A percentile compares a stretch with the other conserved stretches of the same genome.
phyloP scores from a whole-genome alignment of 805 yeast genomes.

The Cyberlindnera mrakii region DNA sequence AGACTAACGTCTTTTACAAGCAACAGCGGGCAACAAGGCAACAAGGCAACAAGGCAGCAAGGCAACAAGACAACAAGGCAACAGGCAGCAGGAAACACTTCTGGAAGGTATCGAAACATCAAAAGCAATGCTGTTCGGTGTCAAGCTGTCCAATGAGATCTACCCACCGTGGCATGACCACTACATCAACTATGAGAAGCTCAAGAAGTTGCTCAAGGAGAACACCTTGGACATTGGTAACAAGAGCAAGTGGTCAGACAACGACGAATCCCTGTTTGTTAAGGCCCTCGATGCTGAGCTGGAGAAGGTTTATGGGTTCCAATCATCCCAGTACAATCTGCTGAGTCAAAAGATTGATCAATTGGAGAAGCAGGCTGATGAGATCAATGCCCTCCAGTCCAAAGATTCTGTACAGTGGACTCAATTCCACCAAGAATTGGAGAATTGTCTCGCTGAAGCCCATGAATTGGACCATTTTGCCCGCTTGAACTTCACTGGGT shows the following conservation, averaged over 20 bases:
- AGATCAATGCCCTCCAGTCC: slow-evolving; percentile 22
- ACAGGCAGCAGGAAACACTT: too few relatives aligned
- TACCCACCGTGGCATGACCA: slow-evolving; percentile 84
- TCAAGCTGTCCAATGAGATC: slow-evolving; percentile 70
- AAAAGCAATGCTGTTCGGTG: slow-evolving; percentile 78
- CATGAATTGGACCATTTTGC: slow-evolving; percentile 87
- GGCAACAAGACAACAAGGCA: too few relatives aligned
- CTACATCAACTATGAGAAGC: slow-evolving; percentile 58
- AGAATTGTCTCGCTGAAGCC: slow-evolving; percentile 65
- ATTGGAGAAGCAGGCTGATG: slow-evolving; percentile 56
- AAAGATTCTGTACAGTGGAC: slow-evolving; percentile 47
- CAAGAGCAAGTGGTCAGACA: slow-evolving; percentile 53
- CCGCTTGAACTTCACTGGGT: slow-evolving; percentile 90
- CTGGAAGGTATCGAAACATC: too few relatives aligned
- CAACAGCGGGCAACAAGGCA: too few relatives aligned
- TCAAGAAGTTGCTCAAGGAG: slow-evolving; percentile 67
- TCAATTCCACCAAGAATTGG: slow-evolving; percentile 61
- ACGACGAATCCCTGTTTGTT: slow-evolving; percentile 68
- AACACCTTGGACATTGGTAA: slow-evolving; percentile 37
- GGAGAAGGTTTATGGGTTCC: slow-evolving; percentile 74
- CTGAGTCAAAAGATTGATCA: slow-evolving; percentile 58
- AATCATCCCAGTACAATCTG: slow-evolving; percentile 58
- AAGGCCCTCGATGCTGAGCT: slow-evolving; percentile 59
- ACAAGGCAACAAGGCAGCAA: too few relatives aligned
- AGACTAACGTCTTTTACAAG: too few relatives aligned